Evolutionary conservation across 2,329 filamentous ascomycete genomes (phyloP), one percentile per base, ranked within the genome.

Genomic region (Aspergillus neotritici): DNA sequence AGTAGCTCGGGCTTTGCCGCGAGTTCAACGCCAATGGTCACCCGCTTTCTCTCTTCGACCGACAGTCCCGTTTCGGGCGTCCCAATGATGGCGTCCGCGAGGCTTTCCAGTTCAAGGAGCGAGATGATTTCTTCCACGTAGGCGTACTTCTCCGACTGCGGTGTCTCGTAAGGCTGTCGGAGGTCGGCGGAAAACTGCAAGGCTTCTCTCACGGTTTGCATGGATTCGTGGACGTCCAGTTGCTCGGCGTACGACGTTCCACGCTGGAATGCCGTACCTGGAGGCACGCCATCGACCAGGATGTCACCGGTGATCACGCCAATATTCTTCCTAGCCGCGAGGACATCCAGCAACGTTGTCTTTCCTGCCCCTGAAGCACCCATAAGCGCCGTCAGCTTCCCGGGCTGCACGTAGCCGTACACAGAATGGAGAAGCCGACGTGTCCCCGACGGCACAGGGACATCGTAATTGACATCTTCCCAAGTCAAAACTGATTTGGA

Each of bases 261-360:
- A 56, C 81, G 69, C 56, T 83, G 79, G 63, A 84, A 84, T 2
- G 76, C 74, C 14, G 71, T 72, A n/a, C 76, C 77, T 12, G 76
- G 77, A 6, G 68, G 62, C 33, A 71, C 69, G 7, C 80, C 80
- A 53, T 84, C 80, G 7, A 84, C 74, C 14, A 84, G 70, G 41
- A 81, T 77, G 48, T 83, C 77, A 33, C 82, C 82, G 29, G 65
- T 67, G 39, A 84, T 78, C 4, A 82, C 77, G 51, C 82, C 81
- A 48, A 83, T 80, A 50, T 78, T 83, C 63, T 81, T 82, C 43
- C 82, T 68, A 4, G 75, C 69, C 1, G 82, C 80, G 9, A 94
- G 70, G 1, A 91, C 86, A 56, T 94, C 86, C 3, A 94, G 71
- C 0, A 94, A 71, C 0, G 88, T 94, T 0, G 87, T 93, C 69